A percentile compares a stretch with the other conserved stretches of the same genome.
Evolutionary conservation across 2,329 filamentous ascomycete species (phyloP).

Genomic region (Mollisia scopiformis): DNA sequence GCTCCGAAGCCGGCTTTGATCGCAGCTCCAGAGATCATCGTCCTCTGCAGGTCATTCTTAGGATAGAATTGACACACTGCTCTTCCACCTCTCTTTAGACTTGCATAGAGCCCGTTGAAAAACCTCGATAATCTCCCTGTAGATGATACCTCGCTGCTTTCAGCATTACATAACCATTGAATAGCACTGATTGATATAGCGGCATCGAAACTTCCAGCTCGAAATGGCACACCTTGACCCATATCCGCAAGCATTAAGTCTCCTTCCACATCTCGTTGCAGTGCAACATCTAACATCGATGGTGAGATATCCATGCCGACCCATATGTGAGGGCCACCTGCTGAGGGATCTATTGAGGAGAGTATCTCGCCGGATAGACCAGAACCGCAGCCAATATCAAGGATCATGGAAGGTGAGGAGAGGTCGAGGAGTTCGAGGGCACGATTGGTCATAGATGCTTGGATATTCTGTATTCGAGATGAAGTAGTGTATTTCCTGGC

Average conservation of each 20-base stretch:
- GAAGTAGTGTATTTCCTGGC: constrained; percentile 97
- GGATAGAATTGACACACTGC: constrained; percentile 99
- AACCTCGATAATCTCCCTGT: constrained; percentile 80
- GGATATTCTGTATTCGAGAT: constrained; percentile 93
- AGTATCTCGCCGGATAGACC: constrained; percentile 94
- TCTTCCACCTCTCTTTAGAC: constrained; percentile 78
- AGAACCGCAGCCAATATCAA: constrained; percentile 96
- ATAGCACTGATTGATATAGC: constrained; percentile 94
- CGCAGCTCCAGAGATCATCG: constrained; percentile 89
- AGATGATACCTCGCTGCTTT: constrained; percentile 81
- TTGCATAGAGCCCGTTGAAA: constrained; percentile 90
- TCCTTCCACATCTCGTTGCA: constrained; percentile 89
- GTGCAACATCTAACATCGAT: constrained; percentile 94
- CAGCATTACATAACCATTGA: constrained; percentile 98
- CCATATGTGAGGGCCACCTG: constrained; percentile 90
- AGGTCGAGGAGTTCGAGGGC: constrained; percentile 91
- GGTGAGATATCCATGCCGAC: constrained; percentile 95
- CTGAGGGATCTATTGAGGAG: constrained; percentile 66
- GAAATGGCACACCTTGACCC: constrained; percentile 92
- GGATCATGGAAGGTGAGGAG: constrained; percentile 77
- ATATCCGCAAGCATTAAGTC: constrained; percentile 95
- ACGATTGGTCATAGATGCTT: constrained; percentile 90
- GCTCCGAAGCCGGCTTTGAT: constrained; percentile 95
- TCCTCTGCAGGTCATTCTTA: constrained; percentile 88
- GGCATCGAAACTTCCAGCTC: constrained; percentile 89